Evolutionary conservation across 768 basidiomycete genomes (phyloP).

Genomic region (Favolaschia claudopus): DNA sequence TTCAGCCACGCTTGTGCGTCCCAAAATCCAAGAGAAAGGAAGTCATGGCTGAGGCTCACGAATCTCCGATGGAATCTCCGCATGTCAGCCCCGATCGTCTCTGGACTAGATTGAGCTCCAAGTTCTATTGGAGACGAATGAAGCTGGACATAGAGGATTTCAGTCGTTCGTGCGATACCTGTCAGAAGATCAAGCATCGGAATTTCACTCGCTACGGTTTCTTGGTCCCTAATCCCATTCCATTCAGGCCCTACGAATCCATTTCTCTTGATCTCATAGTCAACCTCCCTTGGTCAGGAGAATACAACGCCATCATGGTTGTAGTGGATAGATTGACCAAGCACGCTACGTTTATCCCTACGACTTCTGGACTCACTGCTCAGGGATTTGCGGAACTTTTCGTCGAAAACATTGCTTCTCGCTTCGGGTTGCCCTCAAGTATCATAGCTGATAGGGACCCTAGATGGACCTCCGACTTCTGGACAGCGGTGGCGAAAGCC

Average conservation of each 20-base stretch:
- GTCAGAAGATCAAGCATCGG: not conserved
- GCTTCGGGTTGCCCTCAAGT: not conserved
- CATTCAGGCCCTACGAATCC: constrained; percentile 25
- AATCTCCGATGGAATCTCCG: constrained; percentile 6
- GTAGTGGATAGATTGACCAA: not conserved
- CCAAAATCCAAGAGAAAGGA: not conserved
- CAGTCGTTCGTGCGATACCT: not conserved
- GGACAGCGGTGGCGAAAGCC: not conserved
- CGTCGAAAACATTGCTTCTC: not conserved
- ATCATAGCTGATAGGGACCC: constrained; percentile 13
- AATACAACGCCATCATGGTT: constrained; percentile 1
- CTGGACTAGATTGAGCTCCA: too few species aligned
- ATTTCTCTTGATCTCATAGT: constrained; percentile 36
- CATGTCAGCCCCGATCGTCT: constrained; percentile 2
- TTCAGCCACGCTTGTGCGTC: constrained; percentile 20
- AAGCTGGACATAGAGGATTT: not conserved
- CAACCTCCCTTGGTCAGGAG: constrained; percentile 29
- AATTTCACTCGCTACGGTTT: not conserved
- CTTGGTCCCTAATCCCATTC: constrained; percentile 33
- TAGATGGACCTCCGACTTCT: not conserved
- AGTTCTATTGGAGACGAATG: not conserved
- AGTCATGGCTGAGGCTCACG: constrained; percentile 4
- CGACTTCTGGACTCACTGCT: not conserved
- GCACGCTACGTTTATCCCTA: constrained; percentile 16
- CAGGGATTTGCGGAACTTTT: not conserved